phyloP scores from a whole-genome alignment of 2,329 filamentous ascomycete species.

The Lachnellula cervina region DNA sequence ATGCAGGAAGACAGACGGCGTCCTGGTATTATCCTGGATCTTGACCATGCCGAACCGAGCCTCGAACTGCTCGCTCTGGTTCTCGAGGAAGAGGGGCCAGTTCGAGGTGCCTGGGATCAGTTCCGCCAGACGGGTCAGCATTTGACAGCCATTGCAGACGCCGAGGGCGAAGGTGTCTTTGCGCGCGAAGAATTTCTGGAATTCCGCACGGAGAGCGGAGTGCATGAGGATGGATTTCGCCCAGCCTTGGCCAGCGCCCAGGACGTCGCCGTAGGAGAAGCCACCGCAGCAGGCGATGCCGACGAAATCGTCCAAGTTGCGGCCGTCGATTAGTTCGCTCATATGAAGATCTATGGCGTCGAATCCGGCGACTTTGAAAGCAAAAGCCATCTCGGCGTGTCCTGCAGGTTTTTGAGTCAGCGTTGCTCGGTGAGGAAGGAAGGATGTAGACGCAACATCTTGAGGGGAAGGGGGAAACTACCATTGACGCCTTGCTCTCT shows the following conservation, averaged over 20 bases:
- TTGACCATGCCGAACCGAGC: conserved; percentile 81
- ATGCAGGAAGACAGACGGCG: conserved; percentile 78
- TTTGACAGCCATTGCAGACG: conserved; percentile 97
- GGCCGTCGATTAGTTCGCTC: conserved; percentile 80
- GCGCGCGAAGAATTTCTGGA: conserved; percentile 79
- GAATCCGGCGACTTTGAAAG: conserved; percentile 88
- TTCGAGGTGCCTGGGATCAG: conserved; percentile 77
- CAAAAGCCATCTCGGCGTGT: conserved; percentile 96
- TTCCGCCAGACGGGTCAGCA: conserved; percentile 76
- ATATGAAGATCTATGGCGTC: conserved; percentile 92
- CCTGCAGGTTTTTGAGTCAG: no score
- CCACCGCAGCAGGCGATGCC: conserved; percentile 94
- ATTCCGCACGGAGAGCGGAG: conserved; percentile 68
- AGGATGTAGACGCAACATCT: not conserved
- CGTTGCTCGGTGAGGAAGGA: no score
- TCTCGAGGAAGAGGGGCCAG: conserved; percentile 86
- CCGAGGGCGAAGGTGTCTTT: conserved; percentile 88
- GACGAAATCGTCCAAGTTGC: conserved; percentile 75
- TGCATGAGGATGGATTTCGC: conserved; percentile 89
- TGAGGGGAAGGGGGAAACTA: conserved; percentile 95
- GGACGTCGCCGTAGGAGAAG: conserved; percentile 84
- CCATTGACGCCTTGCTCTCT: conserved; percentile 95
- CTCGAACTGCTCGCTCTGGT: conserved; percentile 85
- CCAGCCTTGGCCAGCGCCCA: conserved; percentile 96
- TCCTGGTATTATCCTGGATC: conserved; percentile 57